phyloP scores from a whole-genome alignment of 805 yeast genomes.

The Wickerhamomyces chaumierensis region DNA sequence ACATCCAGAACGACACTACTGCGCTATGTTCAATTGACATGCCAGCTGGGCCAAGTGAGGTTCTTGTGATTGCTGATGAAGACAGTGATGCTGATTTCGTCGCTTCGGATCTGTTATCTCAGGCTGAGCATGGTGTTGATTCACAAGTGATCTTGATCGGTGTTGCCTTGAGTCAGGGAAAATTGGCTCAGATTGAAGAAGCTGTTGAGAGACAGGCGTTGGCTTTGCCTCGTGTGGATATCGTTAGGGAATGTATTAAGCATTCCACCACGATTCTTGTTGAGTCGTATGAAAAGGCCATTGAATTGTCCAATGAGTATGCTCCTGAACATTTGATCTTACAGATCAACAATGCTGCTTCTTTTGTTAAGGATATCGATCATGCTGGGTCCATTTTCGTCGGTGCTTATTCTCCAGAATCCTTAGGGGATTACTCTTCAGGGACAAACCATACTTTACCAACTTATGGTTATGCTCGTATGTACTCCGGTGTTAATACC shows the following conservation, averaged over 20 bases:
- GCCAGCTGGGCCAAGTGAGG: slow-evolving; percentile 99
- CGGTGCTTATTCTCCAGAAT: slow-evolving; percentile 93
- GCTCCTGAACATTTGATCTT: slow-evolving; percentile 97
- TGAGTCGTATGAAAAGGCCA: slow-evolving; percentile 63
- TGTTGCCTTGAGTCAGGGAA: slow-evolving; percentile 49
- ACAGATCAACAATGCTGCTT: slow-evolving; percentile 72
- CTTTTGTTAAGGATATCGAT: slow-evolving; percentile 61
- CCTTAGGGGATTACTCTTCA: slow-evolving; percentile 95
- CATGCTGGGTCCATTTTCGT: slow-evolving; percentile 97
- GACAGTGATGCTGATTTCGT: slow-evolving; percentile 90
- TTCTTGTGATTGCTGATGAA: slow-evolving; percentile 85
- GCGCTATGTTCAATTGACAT: slow-evolving; percentile 95
- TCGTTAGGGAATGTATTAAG: slow-evolving; percentile 82
- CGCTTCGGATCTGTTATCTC: slow-evolving; percentile 91
- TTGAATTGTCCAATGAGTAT: slow-evolving; percentile 76
- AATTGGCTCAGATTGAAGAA: slow-evolving; percentile 60
- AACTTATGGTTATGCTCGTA: slow-evolving; percentile 96
- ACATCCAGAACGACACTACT: slow-evolving; percentile 87
- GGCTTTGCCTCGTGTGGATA: slow-evolving; percentile 81
- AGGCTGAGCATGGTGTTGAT: slow-evolving; percentile 98
- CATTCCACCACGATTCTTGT: slow-evolving; percentile 81
- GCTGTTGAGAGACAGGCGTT: slow-evolving; percentile 81
- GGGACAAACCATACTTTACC: slow-evolving; percentile 99
- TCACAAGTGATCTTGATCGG: slow-evolving; percentile 93
- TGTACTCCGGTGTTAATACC: slow-evolving; percentile 95